Conservation (phyloP, 2,329 filamentous ascomycete species). For the Colletotrichum sp. region DNA sequence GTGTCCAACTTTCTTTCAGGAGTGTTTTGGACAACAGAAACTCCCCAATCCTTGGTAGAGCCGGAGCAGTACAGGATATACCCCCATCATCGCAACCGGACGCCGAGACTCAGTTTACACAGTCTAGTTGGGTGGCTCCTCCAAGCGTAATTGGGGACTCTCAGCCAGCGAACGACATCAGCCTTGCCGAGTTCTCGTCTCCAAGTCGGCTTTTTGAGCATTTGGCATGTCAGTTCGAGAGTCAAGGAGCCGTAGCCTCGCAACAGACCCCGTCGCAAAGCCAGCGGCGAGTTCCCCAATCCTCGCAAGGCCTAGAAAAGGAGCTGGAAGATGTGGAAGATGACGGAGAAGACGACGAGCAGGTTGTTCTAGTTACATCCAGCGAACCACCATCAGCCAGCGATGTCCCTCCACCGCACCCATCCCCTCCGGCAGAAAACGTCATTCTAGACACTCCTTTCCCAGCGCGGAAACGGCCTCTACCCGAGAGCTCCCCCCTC, state of each 20-base stretch:
- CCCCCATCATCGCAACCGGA: not conserved
- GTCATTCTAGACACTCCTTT: conserved; percentile 9
- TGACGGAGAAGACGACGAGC: not conserved
- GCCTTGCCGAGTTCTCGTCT: conserved; percentile 41
- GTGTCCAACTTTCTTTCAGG: conserved; percentile 45
- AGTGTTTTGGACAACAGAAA: conserved; percentile 49
- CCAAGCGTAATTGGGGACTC: conserved; percentile 62
- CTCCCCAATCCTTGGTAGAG: conserved; percentile 29
- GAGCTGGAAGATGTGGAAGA: not conserved
- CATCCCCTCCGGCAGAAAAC: conserved; percentile 16
- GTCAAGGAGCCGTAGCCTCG: not conserved
- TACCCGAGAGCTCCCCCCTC: not conserved
- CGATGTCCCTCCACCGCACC: not conserved
- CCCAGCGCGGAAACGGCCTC: not conserved
- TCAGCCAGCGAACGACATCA: conserved; percentile 43
- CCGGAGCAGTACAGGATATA: not conserved
- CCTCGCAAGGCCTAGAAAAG: not conserved
- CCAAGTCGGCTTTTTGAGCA: conserved; percentile 56
- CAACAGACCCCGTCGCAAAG: not conserved
- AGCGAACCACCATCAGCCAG: conserved; percentile 28
- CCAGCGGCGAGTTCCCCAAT: not conserved
- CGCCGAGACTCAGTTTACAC: not conserved
- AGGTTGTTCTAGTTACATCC: conserved; percentile 39
- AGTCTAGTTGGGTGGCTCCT: conserved; percentile 44
- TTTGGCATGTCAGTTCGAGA: conserved; percentile 26